A percentile compares a stretch with the other conserved stretches of the same genome.
These are phyloP conservation scores for Neurospora sp. DNA, from an alignment of 495 filamentous ascomycete genomes.

Conservation along the genomic window DNA sequence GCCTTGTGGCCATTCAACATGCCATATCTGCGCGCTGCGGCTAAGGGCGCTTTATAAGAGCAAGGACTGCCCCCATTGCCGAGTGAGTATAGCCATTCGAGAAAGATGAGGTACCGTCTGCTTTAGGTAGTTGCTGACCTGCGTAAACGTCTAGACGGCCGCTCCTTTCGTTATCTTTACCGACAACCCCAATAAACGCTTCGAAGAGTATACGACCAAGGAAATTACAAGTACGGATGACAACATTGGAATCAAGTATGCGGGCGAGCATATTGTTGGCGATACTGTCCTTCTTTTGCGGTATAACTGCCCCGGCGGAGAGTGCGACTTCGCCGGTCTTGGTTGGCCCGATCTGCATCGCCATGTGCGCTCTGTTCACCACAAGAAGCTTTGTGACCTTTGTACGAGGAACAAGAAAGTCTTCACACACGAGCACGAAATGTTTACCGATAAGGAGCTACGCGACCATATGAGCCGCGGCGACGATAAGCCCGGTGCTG, in stretches of 20 bases:
- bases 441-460: constrained; percentile 77
- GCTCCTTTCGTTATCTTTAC: constrained; percentile 86
- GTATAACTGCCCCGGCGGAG: constrained; percentile 85
- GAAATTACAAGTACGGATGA: constrained; percentile 70
- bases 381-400: constrained; percentile 88
- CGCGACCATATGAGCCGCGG: constrained; percentile 82
- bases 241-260: constrained; percentile 82
- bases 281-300: constrained; percentile 81
- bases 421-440: constrained; percentile 93
- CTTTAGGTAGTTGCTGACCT: constrained; percentile 3
- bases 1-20: constrained; percentile 90
- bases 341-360: constrained; percentile 90
- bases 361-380: constrained; percentile 73
- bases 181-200: constrained; percentile 67
- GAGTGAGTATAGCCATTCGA: constrained; percentile 45
- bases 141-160: constrained; percentile 45
- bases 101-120: neutral
- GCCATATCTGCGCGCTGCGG: constrained; percentile 87
- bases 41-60: constrained; percentile 90
- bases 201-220: constrained; percentile 62
- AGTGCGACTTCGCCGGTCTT: constrained; percentile 81
- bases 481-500: constrained; percentile 81
- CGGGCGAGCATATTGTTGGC: constrained; percentile 73
- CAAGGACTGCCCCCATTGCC: constrained; percentile 88
- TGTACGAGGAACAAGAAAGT: constrained; percentile 95